A percentile compares a stretch with the other conserved stretches of the same genome.
phyloP scores from a whole-genome alignment of 768 basidiomycete species.

The Infundibulicybe gibba region DNA sequence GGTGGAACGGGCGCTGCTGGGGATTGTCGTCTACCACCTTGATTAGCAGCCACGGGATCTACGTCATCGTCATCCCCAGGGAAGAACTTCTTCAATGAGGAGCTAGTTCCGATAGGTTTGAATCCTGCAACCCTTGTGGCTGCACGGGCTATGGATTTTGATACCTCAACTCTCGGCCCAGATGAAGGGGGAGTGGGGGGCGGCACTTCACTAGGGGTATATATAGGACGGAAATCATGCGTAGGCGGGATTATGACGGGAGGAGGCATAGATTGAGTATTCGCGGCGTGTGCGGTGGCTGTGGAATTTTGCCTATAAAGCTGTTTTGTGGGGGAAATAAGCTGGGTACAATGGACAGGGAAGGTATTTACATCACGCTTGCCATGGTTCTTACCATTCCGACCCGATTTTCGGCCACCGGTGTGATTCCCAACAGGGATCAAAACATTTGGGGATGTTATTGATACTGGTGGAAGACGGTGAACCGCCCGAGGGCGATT shows the following conservation, averaged over 20 bases:
- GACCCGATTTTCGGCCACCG: conserved; percentile 2
- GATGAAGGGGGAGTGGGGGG: conserved; percentile 2
- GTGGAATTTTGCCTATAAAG: conserved; percentile 9
- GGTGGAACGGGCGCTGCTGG: background rate
- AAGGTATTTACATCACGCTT: conserved; percentile 24
- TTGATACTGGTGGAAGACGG: conserved; percentile 46
- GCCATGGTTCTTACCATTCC: conserved; percentile 36
- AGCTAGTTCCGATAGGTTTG: conserved; percentile 58
- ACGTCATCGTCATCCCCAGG: conserved; percentile 79
- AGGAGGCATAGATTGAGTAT: conserved; percentile 23
- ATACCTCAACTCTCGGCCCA: background rate
- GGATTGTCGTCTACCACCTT: background rate
- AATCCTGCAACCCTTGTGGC: conserved; percentile 49
- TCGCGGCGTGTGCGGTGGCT: conserved; percentile 7
- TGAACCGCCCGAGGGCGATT: conserved; percentile 55
- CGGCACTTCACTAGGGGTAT: conserved; percentile 6
- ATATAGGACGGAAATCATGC: conserved; percentile 9
- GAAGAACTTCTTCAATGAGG: conserved; percentile 75
- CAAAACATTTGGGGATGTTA: conserved; percentile 30
- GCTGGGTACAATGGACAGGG: background rate
- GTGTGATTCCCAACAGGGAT: conserved; percentile 8
- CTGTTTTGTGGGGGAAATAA: background rate
- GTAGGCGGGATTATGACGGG: conserved; percentile 18
- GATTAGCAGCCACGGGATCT: conserved; percentile 25
- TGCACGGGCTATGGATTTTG: conserved; percentile 8